Evolutionary conservation across 2,329 filamentous ascomycete species (phyloP).

Genomic region (Biscogniauxia marginata): DNA sequence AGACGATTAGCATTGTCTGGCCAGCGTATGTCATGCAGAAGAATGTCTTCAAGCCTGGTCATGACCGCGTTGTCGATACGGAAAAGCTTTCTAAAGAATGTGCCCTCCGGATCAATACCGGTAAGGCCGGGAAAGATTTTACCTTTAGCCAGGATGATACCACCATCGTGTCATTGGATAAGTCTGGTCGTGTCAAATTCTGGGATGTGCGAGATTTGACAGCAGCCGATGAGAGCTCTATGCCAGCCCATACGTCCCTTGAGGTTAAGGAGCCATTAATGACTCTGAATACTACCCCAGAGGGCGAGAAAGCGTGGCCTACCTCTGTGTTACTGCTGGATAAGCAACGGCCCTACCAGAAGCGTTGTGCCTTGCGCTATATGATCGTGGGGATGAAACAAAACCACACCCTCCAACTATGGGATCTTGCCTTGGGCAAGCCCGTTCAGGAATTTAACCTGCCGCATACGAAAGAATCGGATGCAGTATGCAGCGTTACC

Average conservation of each 20-base stretch:
- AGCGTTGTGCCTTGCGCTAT: conserved; percentile 86
- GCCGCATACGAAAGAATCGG: conserved; percentile 91
- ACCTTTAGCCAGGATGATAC: conserved; percentile 96
- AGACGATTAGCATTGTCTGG: conserved; percentile 90
- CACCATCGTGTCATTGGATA: conserved; percentile 91
- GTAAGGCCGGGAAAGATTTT: conserved; percentile 98
- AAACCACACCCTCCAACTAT: conserved; percentile 96
- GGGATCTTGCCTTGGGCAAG: conserved; percentile 94
- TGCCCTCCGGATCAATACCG: conserved; percentile 89
- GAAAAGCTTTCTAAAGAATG: conserved; percentile 85
- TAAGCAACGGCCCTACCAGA: conserved; percentile 90
- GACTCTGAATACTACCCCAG: conserved; percentile 81
- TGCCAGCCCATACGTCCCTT: conserved; percentile 57
- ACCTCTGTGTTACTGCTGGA: conserved; percentile 95
- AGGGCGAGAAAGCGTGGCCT: conserved; percentile 92
- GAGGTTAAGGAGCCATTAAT: conserved; percentile 85
- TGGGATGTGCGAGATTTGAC: conserved; percentile 90
- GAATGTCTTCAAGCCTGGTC: conserved; percentile 61
- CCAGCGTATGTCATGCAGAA: conserved; percentile 62
- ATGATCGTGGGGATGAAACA: conserved; percentile 98
- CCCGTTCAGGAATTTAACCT: conserved; percentile 96
- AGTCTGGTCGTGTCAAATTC: conserved; percentile 94
- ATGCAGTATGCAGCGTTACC: conserved; percentile 95
- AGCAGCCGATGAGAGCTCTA: conserved; percentile 48
- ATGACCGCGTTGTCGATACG: conserved; percentile 74